phyloP scores from a whole-genome alignment of 1,284 basidiomycete species.

The Exobasidium rhododendri region DNA sequence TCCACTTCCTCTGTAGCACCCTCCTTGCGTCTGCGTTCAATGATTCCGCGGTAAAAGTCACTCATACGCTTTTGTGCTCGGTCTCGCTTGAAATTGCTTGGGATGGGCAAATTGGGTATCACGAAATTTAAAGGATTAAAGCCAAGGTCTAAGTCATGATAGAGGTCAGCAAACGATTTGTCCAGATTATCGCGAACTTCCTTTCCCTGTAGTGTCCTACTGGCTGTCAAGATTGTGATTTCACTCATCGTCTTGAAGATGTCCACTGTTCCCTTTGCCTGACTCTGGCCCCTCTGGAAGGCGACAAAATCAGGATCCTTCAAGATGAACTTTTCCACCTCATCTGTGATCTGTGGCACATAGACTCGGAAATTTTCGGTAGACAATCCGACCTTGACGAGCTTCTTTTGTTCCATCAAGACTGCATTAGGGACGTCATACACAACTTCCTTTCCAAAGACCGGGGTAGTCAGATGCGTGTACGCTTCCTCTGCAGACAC shows the following conservation, averaged over 20 bases:
- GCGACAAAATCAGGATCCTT: conserved; percentile 63
- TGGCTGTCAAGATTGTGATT: conserved; percentile 91
- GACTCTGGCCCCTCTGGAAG: conserved; percentile 41
- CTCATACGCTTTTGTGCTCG: conserved; percentile 88
- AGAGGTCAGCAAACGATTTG: conserved; percentile 80
- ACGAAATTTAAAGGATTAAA: conserved; percentile 68
- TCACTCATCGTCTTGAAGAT: conserved; percentile 74
- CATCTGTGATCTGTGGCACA: conserved; percentile 79
- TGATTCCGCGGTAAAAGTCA: conserved; percentile 86
- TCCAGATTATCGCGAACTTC: conserved; percentile 79
- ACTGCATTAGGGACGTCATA: conserved; percentile 95
- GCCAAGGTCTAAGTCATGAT: conserved; percentile 80
- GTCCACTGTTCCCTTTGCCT: conserved; percentile 30
- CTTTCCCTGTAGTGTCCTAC: conserved; percentile 84
- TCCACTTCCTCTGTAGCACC: conserved; percentile 56
- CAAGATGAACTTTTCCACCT: conserved; percentile 33
- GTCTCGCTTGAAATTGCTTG: conserved; percentile 82
- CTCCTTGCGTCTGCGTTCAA: conserved; percentile 69
- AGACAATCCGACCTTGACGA: conserved; percentile 77
- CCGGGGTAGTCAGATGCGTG: conserved; percentile 59
- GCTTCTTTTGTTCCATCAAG: conserved; percentile 99
- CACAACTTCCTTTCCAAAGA: conserved; percentile 93
- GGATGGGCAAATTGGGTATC: conserved; percentile 88
- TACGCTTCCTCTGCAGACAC: conserved; percentile 97
- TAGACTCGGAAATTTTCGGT: conserved; percentile 88